Percentiles rank a stretch among this genome's conserved stretches.
Evolutionary conservation across 306 rosid genomes (phyloP).

Genomic region (Gynostemma pentaphyllum): DNA sequence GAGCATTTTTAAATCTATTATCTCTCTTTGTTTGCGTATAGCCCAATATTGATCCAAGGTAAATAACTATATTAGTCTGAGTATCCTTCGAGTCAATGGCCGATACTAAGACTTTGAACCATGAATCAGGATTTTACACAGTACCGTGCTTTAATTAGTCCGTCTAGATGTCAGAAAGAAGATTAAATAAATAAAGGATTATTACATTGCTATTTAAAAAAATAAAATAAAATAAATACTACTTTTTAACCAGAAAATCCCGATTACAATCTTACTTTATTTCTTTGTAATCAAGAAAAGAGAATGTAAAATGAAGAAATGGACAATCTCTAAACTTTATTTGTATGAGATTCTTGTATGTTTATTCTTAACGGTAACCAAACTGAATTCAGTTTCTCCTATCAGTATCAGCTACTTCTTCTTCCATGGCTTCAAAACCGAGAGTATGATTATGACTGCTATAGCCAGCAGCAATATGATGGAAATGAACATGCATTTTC

Average conservation of each 20-base stretch:
- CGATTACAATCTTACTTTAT: background rate
- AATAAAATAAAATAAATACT: background rate
- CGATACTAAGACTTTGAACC: no score
- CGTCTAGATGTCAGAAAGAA: no score
- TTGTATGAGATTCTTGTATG: background rate
- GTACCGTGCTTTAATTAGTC: no score
- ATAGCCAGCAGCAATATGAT: slow-evolving; percentile 49
- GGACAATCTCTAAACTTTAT: background rate
- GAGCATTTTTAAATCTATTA: no score
- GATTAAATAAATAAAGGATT: no score
- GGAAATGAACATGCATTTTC: slow-evolving; percentile 85
- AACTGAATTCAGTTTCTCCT: background rate
- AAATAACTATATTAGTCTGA: no score
- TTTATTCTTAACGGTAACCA: background rate
- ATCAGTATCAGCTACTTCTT: slow-evolving; percentile 17
- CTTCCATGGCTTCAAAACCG: slow-evolving; percentile 67
- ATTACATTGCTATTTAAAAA: no score
- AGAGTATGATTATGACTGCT: slow-evolving; percentile 48
- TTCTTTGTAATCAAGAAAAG: background rate
- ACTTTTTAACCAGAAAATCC: background rate
- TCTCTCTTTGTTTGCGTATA: no score
- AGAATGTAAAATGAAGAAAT: background rate
- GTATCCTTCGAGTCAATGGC: no score
- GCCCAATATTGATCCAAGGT: no score
- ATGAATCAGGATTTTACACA: no score